These are phyloP conservation scores for Elongisporangium undulatum DNA, from an alignment of 352 stramenopile genomes.

Conservation along the genomic window DNA sequence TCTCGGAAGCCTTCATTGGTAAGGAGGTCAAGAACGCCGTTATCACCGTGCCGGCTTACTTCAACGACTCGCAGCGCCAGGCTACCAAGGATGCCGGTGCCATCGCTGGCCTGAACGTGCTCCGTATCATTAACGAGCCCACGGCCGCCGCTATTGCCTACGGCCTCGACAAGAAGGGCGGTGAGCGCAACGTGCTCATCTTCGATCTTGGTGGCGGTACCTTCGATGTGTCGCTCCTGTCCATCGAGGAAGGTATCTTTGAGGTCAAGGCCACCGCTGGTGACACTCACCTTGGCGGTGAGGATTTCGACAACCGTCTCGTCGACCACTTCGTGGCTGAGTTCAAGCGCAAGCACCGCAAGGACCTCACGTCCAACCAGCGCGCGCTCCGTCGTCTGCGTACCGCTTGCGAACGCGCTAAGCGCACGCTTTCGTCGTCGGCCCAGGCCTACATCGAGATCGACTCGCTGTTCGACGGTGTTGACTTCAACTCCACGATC, in stretches of 20 bases:
- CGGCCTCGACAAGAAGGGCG: slow-evolving; percentile 93
- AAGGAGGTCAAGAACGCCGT: slow-evolving; percentile 70
- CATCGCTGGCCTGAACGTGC: slow-evolving; percentile 91
- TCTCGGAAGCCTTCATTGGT: slow-evolving; percentile 63
- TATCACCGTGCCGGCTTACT: slow-evolving; percentile 97
- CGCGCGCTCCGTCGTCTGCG: slow-evolving; percentile 88
- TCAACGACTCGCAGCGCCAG: slow-evolving; percentile 94
- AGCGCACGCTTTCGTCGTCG: slow-evolving; percentile 91
- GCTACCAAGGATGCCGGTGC: slow-evolving; percentile 91
- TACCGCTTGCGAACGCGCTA: slow-evolving; percentile 92
- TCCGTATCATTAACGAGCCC: slow-evolving; percentile 96
- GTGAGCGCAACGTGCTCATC: slow-evolving; percentile 94
- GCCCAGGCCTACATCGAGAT: slow-evolving; percentile 94
- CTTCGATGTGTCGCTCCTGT: slow-evolving; percentile 93
- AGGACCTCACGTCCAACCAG: slow-evolving; percentile 88
- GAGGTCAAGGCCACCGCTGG: slow-evolving; percentile 94
- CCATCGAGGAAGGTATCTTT: slow-evolving; percentile 95
- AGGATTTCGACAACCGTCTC: slow-evolving; percentile 95
- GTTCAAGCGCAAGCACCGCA: slow-evolving; percentile 90
- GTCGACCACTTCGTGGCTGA: slow-evolving; percentile 92
- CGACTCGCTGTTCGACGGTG: slow-evolving; percentile 90
- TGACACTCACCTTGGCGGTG: slow-evolving; percentile 92
- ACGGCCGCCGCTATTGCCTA: slow-evolving; percentile 96
- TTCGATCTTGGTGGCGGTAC: slow-evolving; percentile 96
- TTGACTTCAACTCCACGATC: slow-evolving; percentile 93